phyloP scores from a whole-genome alignment of 192 early-diverging fungal genomes.

The Cladochytrium replicatum region DNA sequence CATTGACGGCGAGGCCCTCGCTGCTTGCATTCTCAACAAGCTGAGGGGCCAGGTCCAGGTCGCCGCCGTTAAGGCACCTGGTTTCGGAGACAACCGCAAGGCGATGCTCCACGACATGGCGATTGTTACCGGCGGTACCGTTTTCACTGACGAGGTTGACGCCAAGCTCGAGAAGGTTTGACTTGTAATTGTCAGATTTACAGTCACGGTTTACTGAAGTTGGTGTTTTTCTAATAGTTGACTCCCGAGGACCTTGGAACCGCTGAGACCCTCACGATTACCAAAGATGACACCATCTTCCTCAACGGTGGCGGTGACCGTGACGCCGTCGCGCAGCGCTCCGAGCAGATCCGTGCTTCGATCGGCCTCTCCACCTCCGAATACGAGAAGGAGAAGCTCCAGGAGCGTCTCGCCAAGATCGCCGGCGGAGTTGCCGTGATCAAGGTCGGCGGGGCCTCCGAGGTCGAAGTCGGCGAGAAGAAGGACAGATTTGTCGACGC shows the following conservation, averaged over 20 bases:
- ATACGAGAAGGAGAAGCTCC: constrained; percentile 99
- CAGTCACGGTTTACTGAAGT: constrained; percentile 1
- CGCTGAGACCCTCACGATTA: constrained; percentile 79
- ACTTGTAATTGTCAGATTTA: neutral
- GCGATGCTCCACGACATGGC: constrained; percentile 95
- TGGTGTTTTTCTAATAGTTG: constrained; percentile 20
- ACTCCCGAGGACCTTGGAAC: constrained; percentile 85
- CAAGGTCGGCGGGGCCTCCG: constrained; percentile 93
- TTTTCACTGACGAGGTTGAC: constrained; percentile 95
- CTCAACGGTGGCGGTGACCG: constrained; percentile 91
- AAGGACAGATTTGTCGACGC: constrained; percentile 99
- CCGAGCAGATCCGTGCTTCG: constrained; percentile 93
- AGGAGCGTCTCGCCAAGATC: constrained; percentile 98
- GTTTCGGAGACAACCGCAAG: constrained; percentile 99
- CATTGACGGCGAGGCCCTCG: constrained; percentile 97
- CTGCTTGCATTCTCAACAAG: constrained; percentile 99
- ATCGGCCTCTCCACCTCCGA: constrained; percentile 82
- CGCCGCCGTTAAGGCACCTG: constrained; percentile 96
- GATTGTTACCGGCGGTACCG: constrained; percentile 90
- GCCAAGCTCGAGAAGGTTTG: constrained; percentile 89
- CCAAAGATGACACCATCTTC: constrained; percentile 99
- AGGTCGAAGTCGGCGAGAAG: constrained; percentile 99
- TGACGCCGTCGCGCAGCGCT: constrained; percentile 81
- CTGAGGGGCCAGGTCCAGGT: constrained; percentile 96
- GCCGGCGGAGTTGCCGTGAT: constrained; percentile 99